Percentiles rank a stretch among this genome's conserved stretches.
phyloP scores from a whole-genome alignment of 768 basidiomycete species.

The Gymnopilus junonius region DNA sequence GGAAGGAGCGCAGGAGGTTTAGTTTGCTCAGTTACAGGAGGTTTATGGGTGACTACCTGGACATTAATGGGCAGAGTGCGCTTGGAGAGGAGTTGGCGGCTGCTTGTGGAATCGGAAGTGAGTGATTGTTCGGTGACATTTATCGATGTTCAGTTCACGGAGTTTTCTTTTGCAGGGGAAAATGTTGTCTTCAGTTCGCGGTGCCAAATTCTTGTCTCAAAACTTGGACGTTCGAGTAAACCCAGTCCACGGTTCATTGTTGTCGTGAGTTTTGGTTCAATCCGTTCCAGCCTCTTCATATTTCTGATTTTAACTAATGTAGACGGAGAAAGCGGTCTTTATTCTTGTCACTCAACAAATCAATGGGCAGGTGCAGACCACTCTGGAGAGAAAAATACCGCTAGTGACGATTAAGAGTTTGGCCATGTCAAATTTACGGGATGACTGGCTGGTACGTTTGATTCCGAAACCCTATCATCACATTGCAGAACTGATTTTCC shows the following conservation, averaged over 20 bases:
- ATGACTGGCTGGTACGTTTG: slow-evolving; percentile 88
- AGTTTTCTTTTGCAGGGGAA: slow-evolving; percentile 53
- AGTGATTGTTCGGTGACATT: slow-evolving; percentile 27
- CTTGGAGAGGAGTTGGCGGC: slow-evolving; percentile 76
- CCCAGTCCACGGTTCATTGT: slow-evolving; percentile 89
- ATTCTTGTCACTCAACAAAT: slow-evolving; percentile 67
- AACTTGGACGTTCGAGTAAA: slow-evolving; percentile 86
- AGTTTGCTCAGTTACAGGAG: slow-evolving; percentile 93
- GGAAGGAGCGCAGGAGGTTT: slow-evolving; percentile 94
- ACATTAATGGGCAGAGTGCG: slow-evolving; percentile 80
- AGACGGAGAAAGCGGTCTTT: slow-evolving; percentile 89
- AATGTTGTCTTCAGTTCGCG: slow-evolving; percentile 83
- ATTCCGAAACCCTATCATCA: neutral
- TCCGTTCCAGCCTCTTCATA: neutral
- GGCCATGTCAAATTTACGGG: slow-evolving; percentile 84
- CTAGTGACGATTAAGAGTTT: slow-evolving; percentile 87
- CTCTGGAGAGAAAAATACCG: slow-evolving; percentile 87
- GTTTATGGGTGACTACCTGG: slow-evolving; percentile 96
- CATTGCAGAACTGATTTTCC: neutral
- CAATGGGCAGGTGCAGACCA: slow-evolving; percentile 60
- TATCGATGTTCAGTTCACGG: neutral
- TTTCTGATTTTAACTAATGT: slow-evolving; percentile 4
- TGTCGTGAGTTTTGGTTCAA: slow-evolving; percentile 59
- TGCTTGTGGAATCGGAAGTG: slow-evolving; percentile 77
- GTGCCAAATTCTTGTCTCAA: slow-evolving; percentile 84